Evolutionary conservation across 2,329 filamentous ascomycete species (phyloP).

Genomic region (Arthrinium phaeospermum): DNA sequence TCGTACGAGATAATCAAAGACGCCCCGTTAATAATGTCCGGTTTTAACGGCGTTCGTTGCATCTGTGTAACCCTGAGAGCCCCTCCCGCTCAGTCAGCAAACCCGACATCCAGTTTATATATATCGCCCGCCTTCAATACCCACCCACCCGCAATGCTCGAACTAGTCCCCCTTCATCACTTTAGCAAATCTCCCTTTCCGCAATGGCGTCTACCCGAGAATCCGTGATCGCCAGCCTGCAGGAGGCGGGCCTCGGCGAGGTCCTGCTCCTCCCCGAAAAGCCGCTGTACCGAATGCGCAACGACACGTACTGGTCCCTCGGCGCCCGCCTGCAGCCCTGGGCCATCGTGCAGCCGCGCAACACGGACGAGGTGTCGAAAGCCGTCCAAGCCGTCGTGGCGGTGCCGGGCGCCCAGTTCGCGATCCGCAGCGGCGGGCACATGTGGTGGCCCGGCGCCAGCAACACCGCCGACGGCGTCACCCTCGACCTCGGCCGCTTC

Average conservation of each 20-base stretch:
- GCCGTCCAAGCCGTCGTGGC: constrained; percentile 14
- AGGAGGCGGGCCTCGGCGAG: constrained; percentile 14
- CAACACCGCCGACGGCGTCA: constrained; percentile 28
- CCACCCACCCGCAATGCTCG: not conserved
- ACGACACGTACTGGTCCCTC: constrained; percentile 18
- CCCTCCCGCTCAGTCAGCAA: constrained; percentile 3
- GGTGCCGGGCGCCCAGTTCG: constrained; percentile 2
- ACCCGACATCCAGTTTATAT: not conserved
- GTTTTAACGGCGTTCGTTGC: not conserved
- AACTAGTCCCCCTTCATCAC: not conserved
- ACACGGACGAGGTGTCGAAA: not conserved
- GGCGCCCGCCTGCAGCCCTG: constrained; percentile 11
- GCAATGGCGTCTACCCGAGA: not conserved
- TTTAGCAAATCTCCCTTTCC: not conserved
- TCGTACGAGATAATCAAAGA: not conserved
- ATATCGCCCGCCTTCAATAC: not conserved
- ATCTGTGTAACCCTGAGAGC: not conserved
- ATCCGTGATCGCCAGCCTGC: constrained; percentile 8
- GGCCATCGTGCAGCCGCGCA: constrained; percentile 20
- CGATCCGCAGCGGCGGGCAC: constrained; percentile 32
- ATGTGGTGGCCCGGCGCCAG: constrained; percentile 32
- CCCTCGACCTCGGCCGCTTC: constrained; percentile 32
- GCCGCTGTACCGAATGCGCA: constrained; percentile 1
- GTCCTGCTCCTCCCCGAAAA: constrained; percentile 3
- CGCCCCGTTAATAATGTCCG: not conserved